Evolutionary conservation across 2,329 filamentous ascomycete species (phyloP).

Genomic region (Dothistroma pini): DNA sequence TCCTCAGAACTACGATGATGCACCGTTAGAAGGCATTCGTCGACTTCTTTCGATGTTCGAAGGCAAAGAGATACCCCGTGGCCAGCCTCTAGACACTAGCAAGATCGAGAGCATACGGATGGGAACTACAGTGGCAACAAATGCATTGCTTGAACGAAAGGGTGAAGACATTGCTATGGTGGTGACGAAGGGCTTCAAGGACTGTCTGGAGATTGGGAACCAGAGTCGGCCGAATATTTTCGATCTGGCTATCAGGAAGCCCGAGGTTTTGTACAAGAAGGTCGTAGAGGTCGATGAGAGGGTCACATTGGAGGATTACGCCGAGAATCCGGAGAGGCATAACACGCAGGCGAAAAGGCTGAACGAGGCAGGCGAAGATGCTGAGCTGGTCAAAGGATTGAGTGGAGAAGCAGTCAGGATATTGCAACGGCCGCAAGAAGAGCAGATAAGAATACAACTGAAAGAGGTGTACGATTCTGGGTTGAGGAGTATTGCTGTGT

Average conservation of each 20-base stretch:
- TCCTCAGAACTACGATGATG: constrained; percentile 84
- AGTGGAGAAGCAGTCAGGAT: constrained; percentile 73
- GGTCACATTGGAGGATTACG: constrained; percentile 87
- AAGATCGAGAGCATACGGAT: constrained; percentile 88
- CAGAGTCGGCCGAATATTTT: constrained; percentile 88
- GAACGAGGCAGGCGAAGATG: constrained; percentile 42
- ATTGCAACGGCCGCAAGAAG: constrained; percentile 58
- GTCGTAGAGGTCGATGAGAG: constrained; percentile 90
- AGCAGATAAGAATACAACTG: constrained; percentile 57
- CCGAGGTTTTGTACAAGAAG: constrained; percentile 78
- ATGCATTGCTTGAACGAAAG: constrained; percentile 84
- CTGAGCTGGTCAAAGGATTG: constrained; percentile 64
- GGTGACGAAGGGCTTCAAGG: constrained; percentile 81
- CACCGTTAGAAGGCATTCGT: constrained; percentile 85
- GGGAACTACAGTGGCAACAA: constrained; percentile 93
- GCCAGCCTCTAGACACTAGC: constrained; percentile 73
- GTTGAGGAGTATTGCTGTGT: constrained; percentile 80
- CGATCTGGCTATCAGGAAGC: constrained; percentile 80
- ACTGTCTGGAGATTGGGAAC: constrained; percentile 85
- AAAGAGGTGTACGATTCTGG: constrained; percentile 66
- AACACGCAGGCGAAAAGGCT: constrained; percentile 55
- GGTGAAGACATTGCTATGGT: constrained; percentile 85
- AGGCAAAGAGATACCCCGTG: constrained; percentile 70
- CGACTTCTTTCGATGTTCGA: constrained; percentile 78
- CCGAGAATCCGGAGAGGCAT: constrained; percentile 71